A percentile compares a stretch with the other conserved stretches of the same genome.
These are phyloP conservation scores for Paracoccidioides lutzii DNA, from an alignment of 2,329 filamentous ascomycete species.

Conservation along the genomic window DNA sequence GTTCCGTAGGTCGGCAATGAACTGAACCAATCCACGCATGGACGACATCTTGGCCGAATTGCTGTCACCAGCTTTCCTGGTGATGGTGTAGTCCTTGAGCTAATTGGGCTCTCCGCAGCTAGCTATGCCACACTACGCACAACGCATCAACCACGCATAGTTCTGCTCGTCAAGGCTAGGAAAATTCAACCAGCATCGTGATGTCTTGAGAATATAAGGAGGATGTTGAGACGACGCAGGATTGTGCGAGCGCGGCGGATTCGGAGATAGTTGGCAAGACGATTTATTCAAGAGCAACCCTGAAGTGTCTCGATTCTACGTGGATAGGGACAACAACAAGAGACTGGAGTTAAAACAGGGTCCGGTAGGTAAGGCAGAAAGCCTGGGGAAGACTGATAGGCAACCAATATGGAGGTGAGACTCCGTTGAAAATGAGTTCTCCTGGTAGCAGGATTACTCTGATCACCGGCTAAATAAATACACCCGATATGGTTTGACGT, in stretches of 20 bases:
- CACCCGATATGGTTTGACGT: no score
- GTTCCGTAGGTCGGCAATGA: slow-evolving; percentile 93
- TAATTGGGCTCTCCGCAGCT: slow-evolving; percentile 5
- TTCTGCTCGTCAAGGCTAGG: background rate
- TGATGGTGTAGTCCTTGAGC: slow-evolving; percentile 2
- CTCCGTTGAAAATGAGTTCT: no score
- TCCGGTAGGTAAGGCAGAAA: no score
- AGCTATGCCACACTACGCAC: background rate
- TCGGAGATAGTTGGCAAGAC: background rate
- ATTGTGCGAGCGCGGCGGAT: background rate
- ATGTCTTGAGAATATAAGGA: background rate
- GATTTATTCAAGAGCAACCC: no score
- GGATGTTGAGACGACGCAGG: background rate
- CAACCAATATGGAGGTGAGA: no score
- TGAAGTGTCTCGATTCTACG: no score
- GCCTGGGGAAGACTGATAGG: no score
- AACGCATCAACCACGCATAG: slow-evolving; percentile 3
- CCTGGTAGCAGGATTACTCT: no score
- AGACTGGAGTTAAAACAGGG: no score
- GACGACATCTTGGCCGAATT: slow-evolving; percentile 28
- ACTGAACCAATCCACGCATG: slow-evolving; percentile 73
- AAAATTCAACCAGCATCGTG: background rate
- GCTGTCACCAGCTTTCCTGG: background rate
- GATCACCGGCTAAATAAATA: no score
- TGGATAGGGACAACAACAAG: no score